Evolutionary conservation across 1,284 basidiomycete species (phyloP).

Genomic region (Microbotryum violaceum): DNA sequence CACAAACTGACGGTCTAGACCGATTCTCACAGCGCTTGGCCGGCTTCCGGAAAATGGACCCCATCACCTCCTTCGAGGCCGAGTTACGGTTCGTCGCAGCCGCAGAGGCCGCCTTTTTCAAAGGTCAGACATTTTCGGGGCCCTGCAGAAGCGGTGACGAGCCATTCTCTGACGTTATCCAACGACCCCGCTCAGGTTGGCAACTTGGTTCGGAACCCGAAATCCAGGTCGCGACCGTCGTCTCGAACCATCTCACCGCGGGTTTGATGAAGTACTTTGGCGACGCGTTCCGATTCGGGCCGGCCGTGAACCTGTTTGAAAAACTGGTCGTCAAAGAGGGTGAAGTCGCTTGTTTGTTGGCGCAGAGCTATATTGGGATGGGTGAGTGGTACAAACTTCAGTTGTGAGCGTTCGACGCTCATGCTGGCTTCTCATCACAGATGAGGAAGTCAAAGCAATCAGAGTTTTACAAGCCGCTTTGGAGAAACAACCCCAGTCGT

Average conservation of each 20-base stretch:
- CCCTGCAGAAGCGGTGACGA: no score
- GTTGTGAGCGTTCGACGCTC: background rate
- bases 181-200: slow-evolving; percentile 58
- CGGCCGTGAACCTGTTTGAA: slow-evolving; percentile 90
- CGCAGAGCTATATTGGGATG: slow-evolving; percentile 91
- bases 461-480: slow-evolving; percentile 85
- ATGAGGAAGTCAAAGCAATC: slow-evolving; percentile 96
- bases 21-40: slow-evolving; percentile 54
- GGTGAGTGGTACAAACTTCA: slow-evolving; percentile 52
- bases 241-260: slow-evolving; percentile 91
- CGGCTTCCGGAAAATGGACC: slow-evolving; percentile 91
- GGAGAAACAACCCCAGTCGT: slow-evolving; percentile 77
- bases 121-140: slow-evolving; percentile 51
- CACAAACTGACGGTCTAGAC: background rate
- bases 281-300: slow-evolving; percentile 69
- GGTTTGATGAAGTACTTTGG: slow-evolving; percentile 97
- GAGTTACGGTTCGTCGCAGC: slow-evolving; percentile 86
- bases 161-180: no score
- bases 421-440: slow-evolving; percentile 44
- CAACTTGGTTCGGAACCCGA: slow-evolving; percentile 97
- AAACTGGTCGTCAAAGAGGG: slow-evolving; percentile 77
- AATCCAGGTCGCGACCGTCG: slow-evolving; percentile 95
- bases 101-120: slow-evolving; percentile 80
- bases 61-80: slow-evolving; percentile 79
- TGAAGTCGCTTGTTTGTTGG: slow-evolving; percentile 81